Base-by-base conservation (phyloP, 169 alveolate genomes). In the Plasmodium knowlesi region DNA sequence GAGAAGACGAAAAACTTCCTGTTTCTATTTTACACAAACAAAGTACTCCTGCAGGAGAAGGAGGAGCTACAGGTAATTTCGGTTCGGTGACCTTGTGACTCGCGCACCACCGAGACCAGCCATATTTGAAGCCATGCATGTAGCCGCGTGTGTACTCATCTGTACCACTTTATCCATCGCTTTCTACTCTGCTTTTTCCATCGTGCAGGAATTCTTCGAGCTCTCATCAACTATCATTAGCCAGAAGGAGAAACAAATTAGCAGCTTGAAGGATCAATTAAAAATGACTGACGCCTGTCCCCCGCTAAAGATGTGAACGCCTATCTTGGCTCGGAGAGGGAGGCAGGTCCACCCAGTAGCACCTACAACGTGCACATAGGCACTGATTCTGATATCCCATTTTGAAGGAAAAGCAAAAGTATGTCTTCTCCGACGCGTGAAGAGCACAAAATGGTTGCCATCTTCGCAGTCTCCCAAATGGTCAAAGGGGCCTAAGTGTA, bases 1-100 rank as follows among this genome's bases (percentile, higher is more conserved):
- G 92, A 84, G 28, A 37, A 84, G 34, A 84, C 61, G 50, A 84
- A 73, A 25, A 84, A 74, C 61, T 84, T 84, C 41, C 22, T 84
- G 16, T 84, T 72, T 39, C 43, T 84, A 25, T 84, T 84, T 25
- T 84, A 84, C 39, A 84, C 92, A 6, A 84, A 84, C 84, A 84
- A 72, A 22, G 79, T 84, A 9, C 43, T 84, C n/a, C 22, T 84
- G 46, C 92, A 84, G 41, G 92, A 84, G 19, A 72, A 74, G 57
- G 92, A 84, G 46, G 92, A 84, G 16, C 84, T 84, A 0, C 92
- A 84, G 84, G 92, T 84, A 84, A 4, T 5, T 41, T 2, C 6
- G 16, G 5, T n/a, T 43, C 10, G 34, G 34, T 53, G n/a, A n/a
- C 43, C 34, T 28, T 22, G 25, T 19, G 46, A 12, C 12, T 41